Base-by-base conservation (phyloP, 108 stramenopile genomes). In the Halocafeteria seosinensis region DNA sequence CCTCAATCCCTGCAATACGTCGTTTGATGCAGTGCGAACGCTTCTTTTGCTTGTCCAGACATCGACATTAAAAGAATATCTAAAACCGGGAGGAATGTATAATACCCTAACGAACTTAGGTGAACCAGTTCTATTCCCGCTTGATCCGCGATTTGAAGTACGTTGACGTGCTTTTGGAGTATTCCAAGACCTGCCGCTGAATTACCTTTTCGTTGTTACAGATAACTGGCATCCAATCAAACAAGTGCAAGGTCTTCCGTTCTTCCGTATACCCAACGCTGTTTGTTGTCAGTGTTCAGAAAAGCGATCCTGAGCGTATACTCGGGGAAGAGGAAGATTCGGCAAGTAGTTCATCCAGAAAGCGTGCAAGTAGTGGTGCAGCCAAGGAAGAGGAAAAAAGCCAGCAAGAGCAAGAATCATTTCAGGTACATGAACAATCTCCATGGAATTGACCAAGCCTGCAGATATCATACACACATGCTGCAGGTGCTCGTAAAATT, bases 401-500 rank as follows among this genome's bases (percentile, higher is more conserved):
- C 21, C 42, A 47, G 42, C 42, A n/a, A 21, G n/a, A 21, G 21
- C 17, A 47, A 17, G 42, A 47, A 17, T 21, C 42, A 21, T 21
- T 47, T n/a, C 42, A 47, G 42, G 42, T 21, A n/a, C 42, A 47
- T n/a, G 17, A n/a, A n/a, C 42, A 47, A n/a, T n/a, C n/a, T 47
- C 21, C 21, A n/a, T n/a, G 42, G 42, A 17, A 21, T n/a, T 47
- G 42, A 47, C 42, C n/a, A 17, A n/a, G 42, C 42, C 42, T 47
- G 21, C 17, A 21, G 17, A n/a, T n/a, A 17, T 47, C 42, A 17
- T n/a, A 17, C 42, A n/a, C 42, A 17, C 17, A 34, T 47, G 5
- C 88, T 85, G 76, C 80, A 85, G 57, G 89, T 92, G 1, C 89
- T 99, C 63, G 85, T 99, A 68, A 99, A 99, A 78, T 87, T 87